phyloP scores from a whole-genome alignment of 164 flowering plant genomes.

The Macadamia tetraphylla region DNA sequence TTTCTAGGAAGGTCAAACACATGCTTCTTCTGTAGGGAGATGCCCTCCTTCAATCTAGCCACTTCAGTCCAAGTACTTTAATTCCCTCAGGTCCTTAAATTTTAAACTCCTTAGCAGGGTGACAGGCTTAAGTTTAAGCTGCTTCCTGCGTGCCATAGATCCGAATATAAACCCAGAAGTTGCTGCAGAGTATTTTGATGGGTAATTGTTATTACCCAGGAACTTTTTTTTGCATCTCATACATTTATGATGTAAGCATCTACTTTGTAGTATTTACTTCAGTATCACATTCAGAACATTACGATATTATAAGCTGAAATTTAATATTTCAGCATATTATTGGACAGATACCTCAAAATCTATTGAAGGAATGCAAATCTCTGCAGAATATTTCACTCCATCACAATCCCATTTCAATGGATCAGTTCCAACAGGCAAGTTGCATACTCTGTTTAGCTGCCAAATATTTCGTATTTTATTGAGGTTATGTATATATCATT shows the following conservation, averaged over 20 bases:
- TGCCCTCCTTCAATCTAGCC: no score
- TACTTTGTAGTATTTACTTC: neutral
- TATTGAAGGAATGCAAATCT: conserved; percentile 79
- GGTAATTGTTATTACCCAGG: neutral
- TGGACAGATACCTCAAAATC: conserved; percentile 65
- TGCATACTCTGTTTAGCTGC: neutral
- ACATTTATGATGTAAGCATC: neutral
- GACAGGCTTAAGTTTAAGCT: no score
- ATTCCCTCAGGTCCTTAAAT: no score
- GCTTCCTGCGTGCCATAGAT: no score
- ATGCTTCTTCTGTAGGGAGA: no score
- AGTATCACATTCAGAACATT: neutral
- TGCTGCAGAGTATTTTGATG: neutral
- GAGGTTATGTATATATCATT: neutral
- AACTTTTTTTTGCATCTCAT: neutral
- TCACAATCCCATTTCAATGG: conserved; percentile 82
- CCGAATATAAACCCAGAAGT: neutral
- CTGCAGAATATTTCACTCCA: conserved; percentile 88
- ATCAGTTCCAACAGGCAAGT: neutral
- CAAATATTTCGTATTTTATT: neutral
- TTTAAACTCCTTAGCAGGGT: no score
- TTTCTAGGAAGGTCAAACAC: no score
- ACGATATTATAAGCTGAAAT: neutral
- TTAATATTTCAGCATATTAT: neutral
- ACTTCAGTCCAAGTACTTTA: no score